A percentile compares a stretch with the other conserved stretches of the same genome.
Conservation (phyloP, 192 early-diverging fungal species). For the Powellomyces hirtus region DNA sequence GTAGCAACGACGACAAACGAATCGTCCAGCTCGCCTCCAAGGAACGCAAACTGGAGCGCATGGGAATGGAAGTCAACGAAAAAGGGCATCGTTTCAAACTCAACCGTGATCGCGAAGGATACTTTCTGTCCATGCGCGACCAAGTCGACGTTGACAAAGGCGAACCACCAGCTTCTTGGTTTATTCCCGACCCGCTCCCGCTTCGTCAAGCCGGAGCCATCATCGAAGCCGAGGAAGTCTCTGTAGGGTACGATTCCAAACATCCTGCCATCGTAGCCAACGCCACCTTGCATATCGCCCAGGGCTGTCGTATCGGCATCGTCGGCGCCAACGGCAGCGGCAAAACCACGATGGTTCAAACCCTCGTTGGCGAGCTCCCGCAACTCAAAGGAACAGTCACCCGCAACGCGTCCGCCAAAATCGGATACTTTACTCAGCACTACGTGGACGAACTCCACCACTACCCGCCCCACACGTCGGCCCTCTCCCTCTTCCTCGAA, state of each 20-base stretch:
- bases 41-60: constrained; percentile 39
- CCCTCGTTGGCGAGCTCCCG: constrained; percentile 61
- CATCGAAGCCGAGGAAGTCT: constrained; percentile 61
- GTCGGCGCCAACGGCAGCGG: constrained; percentile 74
- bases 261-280: constrained; percentile 52
- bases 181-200: constrained; percentile 65
- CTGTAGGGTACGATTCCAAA: constrained; percentile 38
- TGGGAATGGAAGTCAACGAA: constrained; percentile 48
- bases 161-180: constrained; percentile 52
- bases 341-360: constrained; percentile 76
- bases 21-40: constrained; percentile 62
- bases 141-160: constrained; percentile 26
- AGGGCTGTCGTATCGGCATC: constrained; percentile 67
- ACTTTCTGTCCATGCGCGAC: constrained; percentile 8
- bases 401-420: constrained; percentile 58
- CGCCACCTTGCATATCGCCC: constrained; percentile 69
- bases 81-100: constrained; percentile 50
- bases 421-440: constrained; percentile 86
- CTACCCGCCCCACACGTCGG: constrained; percentile 35
- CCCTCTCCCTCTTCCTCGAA: not conserved
- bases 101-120: constrained; percentile 38
- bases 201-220: constrained; percentile 67
- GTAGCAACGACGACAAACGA: constrained; percentile 80
- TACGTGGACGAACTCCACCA: constrained; percentile 68
- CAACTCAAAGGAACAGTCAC: constrained; percentile 67